phyloP scores from a whole-genome alignment of 495 filamentous ascomycete genomes.

The Lentithecium fluviatile region DNA sequence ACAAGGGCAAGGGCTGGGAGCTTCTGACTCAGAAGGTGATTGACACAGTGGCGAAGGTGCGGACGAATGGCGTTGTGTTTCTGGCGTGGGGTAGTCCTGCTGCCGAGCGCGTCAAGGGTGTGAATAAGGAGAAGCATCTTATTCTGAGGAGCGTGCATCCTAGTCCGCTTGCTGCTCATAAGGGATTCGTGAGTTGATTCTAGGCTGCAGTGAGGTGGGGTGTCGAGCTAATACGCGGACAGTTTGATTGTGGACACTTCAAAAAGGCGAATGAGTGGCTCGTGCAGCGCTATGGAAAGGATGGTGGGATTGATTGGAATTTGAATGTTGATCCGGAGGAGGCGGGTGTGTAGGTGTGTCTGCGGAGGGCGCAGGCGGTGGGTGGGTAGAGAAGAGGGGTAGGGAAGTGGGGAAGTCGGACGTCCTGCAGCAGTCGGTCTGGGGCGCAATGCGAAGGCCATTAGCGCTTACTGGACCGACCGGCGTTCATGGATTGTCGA shows the following conservation, averaged over 20 bases:
- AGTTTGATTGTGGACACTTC: constrained; percentile 87
- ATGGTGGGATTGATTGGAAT: constrained; percentile 83
- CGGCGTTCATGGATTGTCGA: too few species aligned
- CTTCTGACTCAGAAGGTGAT: constrained; percentile 85
- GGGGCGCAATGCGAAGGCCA: too few species aligned
- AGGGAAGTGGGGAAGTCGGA: too few species aligned
- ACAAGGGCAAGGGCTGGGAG: constrained; percentile 87
- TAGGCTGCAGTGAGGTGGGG: not conserved
- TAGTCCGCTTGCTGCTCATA: constrained; percentile 76
- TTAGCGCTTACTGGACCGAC: too few species aligned
- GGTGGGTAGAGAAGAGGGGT: too few species aligned
- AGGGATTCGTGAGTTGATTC: constrained; percentile 64
- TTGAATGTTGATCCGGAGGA: constrained; percentile 52
- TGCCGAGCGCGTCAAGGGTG: constrained; percentile 64
- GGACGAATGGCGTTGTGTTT: constrained; percentile 83
- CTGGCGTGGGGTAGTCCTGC: constrained; percentile 89
- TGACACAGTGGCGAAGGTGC: constrained; percentile 73
- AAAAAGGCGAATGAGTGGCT: constrained; percentile 89
- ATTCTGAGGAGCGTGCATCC: constrained; percentile 87
- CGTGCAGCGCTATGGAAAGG: constrained; percentile 68
- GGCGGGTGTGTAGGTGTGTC: constrained; percentile 35
- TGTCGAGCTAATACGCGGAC: constrained; percentile 17
- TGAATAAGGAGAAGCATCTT: constrained; percentile 69
- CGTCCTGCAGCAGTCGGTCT: not conserved
- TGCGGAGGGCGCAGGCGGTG: too few species aligned